phyloP scores from a whole-genome alignment of 2,329 filamentous ascomycete species.

The Fusarium dlaminii region DNA sequence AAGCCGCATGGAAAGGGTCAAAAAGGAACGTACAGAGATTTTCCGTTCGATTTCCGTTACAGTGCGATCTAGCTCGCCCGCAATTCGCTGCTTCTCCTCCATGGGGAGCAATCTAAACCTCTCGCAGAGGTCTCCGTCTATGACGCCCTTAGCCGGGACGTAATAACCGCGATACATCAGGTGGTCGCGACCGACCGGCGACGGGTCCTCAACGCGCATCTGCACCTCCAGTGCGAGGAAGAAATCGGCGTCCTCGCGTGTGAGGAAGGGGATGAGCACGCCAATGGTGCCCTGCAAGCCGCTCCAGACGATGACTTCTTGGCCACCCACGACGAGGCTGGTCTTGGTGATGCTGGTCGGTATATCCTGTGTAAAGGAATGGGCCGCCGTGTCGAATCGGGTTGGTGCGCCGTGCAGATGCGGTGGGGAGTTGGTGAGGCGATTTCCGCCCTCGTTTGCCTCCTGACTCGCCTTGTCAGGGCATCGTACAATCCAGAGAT shows the following conservation, averaged over 20 bases:
- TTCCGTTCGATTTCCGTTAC: slow-evolving; percentile 94
- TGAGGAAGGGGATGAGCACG: slow-evolving; percentile 89
- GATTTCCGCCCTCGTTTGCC: accelerated
- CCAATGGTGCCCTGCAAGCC: slow-evolving; percentile 96
- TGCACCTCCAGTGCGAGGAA: slow-evolving; percentile 94
- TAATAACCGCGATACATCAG: slow-evolving; percentile 97
- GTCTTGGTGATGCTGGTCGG: slow-evolving; percentile 91
- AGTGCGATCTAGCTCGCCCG: slow-evolving; percentile 87
- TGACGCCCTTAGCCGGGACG: slow-evolving; percentile 92
- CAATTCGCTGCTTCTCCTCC: slow-evolving; percentile 95
- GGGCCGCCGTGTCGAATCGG: slow-evolving; percentile 84
- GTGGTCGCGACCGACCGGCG: slow-evolving; percentile 90
- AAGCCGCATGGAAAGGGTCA: accelerated
- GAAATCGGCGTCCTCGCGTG: slow-evolving; percentile 94
- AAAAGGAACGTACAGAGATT: slow-evolving; percentile 68
- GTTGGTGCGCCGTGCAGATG: slow-evolving; percentile 64
- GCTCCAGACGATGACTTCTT: slow-evolving; percentile 91
- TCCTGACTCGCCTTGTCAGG: slow-evolving; percentile 84
- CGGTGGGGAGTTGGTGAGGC: accelerated
- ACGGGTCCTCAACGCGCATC: slow-evolving; percentile 84
- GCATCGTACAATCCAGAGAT: slow-evolving; percentile 90
- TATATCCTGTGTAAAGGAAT: slow-evolving; percentile 94
- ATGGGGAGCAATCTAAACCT: slow-evolving; percentile 84
- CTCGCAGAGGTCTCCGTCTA: slow-evolving; percentile 97
- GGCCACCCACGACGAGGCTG: slow-evolving; percentile 86